Base-by-base conservation (phyloP, 2,329 filamentous ascomycete species). In the Acrocalymma vagum region DNA sequence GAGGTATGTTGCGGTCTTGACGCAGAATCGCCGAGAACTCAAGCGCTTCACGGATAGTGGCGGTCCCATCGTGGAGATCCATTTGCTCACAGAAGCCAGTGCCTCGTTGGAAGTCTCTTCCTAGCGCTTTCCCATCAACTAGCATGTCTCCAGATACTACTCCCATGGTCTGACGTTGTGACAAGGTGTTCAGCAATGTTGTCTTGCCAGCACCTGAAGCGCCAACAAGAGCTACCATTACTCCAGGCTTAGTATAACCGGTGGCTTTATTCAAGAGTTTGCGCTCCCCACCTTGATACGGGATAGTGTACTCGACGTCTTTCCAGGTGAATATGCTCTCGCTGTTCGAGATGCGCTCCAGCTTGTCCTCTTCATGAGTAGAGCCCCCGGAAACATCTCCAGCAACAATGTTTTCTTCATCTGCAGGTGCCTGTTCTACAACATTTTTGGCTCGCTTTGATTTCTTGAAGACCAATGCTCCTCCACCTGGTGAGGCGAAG, bases 151-250 rank as follows among this genome's bases (percentile, higher is more conserved):
- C 87, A n/a, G 72, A 70, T 3, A 87, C 76, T 9, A 86, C 77
- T 41, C 86, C 85, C 38, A 75, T 78, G 11, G 75, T 84, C 63
- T 90, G 85, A 3, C 89, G 81, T 59, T 92, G 87, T 0, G 88
- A 84, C 2, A 88, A 71, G 0, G 87, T 90, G 66, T 94, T 91
- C 13, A 95, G 76, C 0, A 95, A 73, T 0, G 90, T 94, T 0
- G 88, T 92, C 71, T 95, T 95, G 9, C 90, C 90, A 7, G 90
- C 90, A 1, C 86, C 86, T 0, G 86, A 89, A 2, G 87, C 87
- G 38, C 90, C 90, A 77, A 94, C 89, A 1, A 95, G 74, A 0
- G 90, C 90, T 28, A 90, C 84, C 80, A 95, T 85, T 13, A 87
- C 71, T 13, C 90, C 89, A 1, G 90, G 90, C 59, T 90, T 91